These are phyloP conservation scores for Blastobotrys arbuscula DNA, from an alignment of 1,139 yeast species.

Conservation along the genomic window DNA sequence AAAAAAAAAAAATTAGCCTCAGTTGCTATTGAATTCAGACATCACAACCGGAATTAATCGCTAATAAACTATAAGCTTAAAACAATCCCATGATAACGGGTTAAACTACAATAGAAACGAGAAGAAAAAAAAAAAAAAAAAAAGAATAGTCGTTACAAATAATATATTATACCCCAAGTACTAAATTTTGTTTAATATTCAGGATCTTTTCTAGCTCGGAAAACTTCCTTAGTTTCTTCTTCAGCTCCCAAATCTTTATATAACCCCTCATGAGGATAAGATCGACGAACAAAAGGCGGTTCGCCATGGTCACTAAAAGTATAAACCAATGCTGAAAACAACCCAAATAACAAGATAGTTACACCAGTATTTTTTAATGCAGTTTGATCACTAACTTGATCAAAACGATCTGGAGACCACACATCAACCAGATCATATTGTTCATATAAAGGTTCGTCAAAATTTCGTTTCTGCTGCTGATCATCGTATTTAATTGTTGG, in stretches of 20 bases:
- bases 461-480: constrained; percentile 75
- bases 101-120: no score
- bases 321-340: constrained; percentile 51
- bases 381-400: constrained; percentile 51
- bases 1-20: no score
- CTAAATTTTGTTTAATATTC: constrained; percentile 5
- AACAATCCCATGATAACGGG: no score
- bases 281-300: constrained; percentile 70
- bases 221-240: constrained; percentile 32
- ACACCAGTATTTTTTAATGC: constrained; percentile 50
- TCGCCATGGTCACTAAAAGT: constrained; percentile 58
- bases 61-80: no score
- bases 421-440: constrained; percentile 71
- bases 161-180: no score
- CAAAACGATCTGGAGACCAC: constrained; percentile 83
- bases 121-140: no score
- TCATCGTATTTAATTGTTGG: constrained; percentile 76
- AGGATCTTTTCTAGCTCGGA: constrained; percentile 27
- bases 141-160: no score
- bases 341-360: constrained; percentile 52
- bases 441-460: constrained; percentile 63
- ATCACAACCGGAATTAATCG: no score
- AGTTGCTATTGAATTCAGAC: no score
- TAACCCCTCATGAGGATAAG: constrained; percentile 69
- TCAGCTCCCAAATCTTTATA: constrained; percentile 66